Conservation (phyloP, 805 yeast genomes). For the Kodamaea restingae region DNA sequence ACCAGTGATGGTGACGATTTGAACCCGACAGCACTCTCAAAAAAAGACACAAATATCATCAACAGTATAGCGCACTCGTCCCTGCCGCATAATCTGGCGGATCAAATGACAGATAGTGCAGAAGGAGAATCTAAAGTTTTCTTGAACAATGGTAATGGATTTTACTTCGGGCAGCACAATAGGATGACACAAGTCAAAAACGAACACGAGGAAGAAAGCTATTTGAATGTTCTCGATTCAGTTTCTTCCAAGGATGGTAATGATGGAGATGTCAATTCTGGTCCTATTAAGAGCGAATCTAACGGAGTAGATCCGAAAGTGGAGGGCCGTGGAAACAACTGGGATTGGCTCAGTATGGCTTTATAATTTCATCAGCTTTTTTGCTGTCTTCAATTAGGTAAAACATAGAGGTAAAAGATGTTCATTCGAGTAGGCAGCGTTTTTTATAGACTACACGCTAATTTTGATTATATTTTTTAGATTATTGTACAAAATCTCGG, state of each 20-base stretch:
- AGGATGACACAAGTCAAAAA: neutral
- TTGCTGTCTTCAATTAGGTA: neutral
- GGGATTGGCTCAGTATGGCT: constrained; percentile 49
- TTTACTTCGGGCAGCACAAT: constrained; percentile 8
- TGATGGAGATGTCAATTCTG: constrained; percentile 8
- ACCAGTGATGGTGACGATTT: constrained; percentile 40
- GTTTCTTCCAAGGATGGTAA: constrained; percentile 9
- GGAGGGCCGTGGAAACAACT: constrained; percentile 19
- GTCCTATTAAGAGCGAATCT: constrained; percentile 8
- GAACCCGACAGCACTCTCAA: constrained; percentile 40
- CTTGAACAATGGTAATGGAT: constrained; percentile 9
- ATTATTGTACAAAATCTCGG: neutral
- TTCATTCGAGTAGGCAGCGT: too few relatives aligned
- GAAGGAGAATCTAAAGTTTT: neutral
- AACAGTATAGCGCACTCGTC: constrained; percentile 10
- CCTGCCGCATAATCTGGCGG: neutral
- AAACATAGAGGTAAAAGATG: too few relatives aligned
- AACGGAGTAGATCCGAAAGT: constrained; percentile 2
- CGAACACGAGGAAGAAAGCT: constrained; percentile 16
- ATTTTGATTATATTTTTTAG: too few relatives aligned
- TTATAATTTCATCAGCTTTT: constrained; percentile 10
- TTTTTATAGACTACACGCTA: too few relatives aligned
- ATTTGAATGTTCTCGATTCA: constrained; percentile 14
- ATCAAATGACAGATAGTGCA: neutral
- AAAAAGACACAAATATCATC: constrained; percentile 11